Evolutionary conservation across 805 yeast genomes (phyloP).

Genomic region (Jamesozyma hellenica): DNA sequence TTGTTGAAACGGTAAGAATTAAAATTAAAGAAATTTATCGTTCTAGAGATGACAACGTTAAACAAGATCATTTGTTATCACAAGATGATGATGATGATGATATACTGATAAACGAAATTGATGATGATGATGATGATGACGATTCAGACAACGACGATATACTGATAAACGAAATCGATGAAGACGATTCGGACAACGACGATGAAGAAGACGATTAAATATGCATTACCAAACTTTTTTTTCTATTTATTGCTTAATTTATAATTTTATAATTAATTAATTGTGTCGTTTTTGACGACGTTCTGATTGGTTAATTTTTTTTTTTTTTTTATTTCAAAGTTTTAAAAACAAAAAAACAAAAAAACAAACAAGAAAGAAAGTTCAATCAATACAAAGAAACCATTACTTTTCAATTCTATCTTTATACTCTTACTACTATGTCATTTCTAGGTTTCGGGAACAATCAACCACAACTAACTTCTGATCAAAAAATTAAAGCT

Average conservation of each 20-base stretch:
- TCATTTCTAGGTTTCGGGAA: constrained; percentile 70
- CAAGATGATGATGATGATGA: constrained; percentile 41
- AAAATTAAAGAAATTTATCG: constrained; percentile 26
- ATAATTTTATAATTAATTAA: too few relatives aligned
- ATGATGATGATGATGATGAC: constrained; percentile 35
- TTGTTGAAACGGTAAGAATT: constrained; percentile 48
- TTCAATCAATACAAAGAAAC: too few relatives aligned
- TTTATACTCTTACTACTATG: constrained; percentile 42
- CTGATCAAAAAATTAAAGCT: constrained; percentile 71
- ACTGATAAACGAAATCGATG: constrained; percentile 32
- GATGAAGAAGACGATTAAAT: constrained; percentile 35
- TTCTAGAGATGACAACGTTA: constrained; percentile 25
- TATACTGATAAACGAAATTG: constrained; percentile 33
- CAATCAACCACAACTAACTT: constrained; percentile 58
- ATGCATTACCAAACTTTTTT: background rate
- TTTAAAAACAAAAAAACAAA: too few relatives aligned
- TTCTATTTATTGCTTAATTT: background rate
- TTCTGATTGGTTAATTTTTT: too few relatives aligned
- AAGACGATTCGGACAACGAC: constrained; percentile 33
- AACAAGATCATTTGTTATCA: constrained; percentile 15
- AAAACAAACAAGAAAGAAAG: too few relatives aligned
- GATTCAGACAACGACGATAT: constrained; percentile 36
- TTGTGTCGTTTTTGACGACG: too few relatives aligned
- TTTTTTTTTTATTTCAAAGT: too few relatives aligned
- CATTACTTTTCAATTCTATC: too few relatives aligned